Evolutionary conservation across 2,329 filamentous ascomycete species (phyloP).

Genomic region (Penicillium sp.): DNA sequence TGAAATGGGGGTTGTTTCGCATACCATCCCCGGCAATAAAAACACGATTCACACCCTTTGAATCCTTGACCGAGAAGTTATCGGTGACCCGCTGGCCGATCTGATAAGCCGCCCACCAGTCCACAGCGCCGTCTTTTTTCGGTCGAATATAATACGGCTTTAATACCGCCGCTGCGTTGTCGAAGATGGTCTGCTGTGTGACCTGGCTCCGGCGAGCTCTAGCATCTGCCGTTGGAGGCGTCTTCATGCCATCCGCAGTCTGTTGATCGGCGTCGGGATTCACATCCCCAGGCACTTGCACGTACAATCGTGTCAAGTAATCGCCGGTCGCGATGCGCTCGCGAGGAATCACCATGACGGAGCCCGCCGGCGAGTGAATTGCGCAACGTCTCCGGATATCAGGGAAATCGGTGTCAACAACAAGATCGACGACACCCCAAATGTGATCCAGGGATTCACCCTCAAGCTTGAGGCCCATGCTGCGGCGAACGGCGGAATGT

Average conservation of each 20-base stretch:
- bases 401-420: constrained; percentile 70
- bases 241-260: constrained; percentile 39
- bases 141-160: constrained; percentile 67
- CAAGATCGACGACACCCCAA: constrained; percentile 74
- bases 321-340: constrained; percentile 61
- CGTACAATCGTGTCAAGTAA: constrained; percentile 68
- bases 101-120: constrained; percentile 75
- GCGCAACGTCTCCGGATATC: constrained; percentile 79
- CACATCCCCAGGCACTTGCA: constrained; percentile 40
- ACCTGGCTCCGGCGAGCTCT: constrained; percentile 63
- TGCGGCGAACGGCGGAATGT: constrained; percentile 62
- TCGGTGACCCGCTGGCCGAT: constrained; percentile 65
- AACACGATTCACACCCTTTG: constrained; percentile 67
- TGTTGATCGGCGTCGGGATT: constrained; percentile 24
- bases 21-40: constrained; percentile 68
- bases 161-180: constrained; percentile 63
- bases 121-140: constrained; percentile 54
- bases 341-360: constrained; percentile 76
- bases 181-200: constrained; percentile 62
- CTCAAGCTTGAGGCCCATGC: constrained; percentile 52
- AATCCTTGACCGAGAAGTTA: constrained; percentile 55
- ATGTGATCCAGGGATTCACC: constrained; percentile 70
- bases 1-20: constrained; percentile 1
- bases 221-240: constrained; percentile 60
- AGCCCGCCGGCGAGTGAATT: constrained; percentile 71